Percentiles rank a stretch among this genome's conserved stretches.
Evolutionary conservation across 2,329 filamentous ascomycete genomes (phyloP).

Genomic region (Ophiocordyceps unilateralis): DNA sequence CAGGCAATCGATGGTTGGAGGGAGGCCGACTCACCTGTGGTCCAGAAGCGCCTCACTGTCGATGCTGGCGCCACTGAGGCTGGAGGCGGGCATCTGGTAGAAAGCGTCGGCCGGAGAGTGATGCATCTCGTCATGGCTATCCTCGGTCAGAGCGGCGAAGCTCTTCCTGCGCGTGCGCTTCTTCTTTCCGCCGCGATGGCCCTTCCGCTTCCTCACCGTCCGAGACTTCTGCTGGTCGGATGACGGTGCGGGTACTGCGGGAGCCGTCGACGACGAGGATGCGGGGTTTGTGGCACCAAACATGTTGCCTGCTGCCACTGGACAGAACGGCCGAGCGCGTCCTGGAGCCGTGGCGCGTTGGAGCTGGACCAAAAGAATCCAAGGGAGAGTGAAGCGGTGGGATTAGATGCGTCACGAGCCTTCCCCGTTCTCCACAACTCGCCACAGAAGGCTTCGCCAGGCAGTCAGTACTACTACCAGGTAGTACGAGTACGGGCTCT

Average conservation of each 20-base stretch:
- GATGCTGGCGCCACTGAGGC: slow-evolving; percentile 67
- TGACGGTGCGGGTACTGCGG: background rate
- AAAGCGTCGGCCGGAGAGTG: slow-evolving; percentile 22
- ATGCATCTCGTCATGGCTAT: slow-evolving; percentile 23
- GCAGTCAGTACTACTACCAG: too few relatives aligned
- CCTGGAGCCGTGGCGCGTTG: background rate
- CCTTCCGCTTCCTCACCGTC: slow-evolving; percentile 43
- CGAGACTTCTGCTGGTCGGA: slow-evolving; percentile 4
- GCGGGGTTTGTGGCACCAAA: background rate
- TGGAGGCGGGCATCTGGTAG: slow-evolving; percentile 33
- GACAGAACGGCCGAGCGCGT: too few relatives aligned
- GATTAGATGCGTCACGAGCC: too few relatives aligned
- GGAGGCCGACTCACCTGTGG: slow-evolving; percentile 45
- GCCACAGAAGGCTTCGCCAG: too few relatives aligned
- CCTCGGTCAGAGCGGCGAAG: slow-evolving; percentile 50
- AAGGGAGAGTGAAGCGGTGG: background rate
- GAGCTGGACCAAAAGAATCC: too few relatives aligned
- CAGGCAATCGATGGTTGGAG: too few relatives aligned
- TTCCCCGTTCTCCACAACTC: too few relatives aligned
- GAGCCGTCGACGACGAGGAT: background rate
- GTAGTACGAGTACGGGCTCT: too few relatives aligned
- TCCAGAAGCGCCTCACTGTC: slow-evolving; percentile 81
- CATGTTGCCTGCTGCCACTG: background rate
- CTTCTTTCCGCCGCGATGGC: slow-evolving; percentile 63
- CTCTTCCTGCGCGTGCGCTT: slow-evolving; percentile 62